Evolutionary conservation across 495 filamentous ascomycete genomes (phyloP).

Genomic region (Hypoxylon perforatum): DNA sequence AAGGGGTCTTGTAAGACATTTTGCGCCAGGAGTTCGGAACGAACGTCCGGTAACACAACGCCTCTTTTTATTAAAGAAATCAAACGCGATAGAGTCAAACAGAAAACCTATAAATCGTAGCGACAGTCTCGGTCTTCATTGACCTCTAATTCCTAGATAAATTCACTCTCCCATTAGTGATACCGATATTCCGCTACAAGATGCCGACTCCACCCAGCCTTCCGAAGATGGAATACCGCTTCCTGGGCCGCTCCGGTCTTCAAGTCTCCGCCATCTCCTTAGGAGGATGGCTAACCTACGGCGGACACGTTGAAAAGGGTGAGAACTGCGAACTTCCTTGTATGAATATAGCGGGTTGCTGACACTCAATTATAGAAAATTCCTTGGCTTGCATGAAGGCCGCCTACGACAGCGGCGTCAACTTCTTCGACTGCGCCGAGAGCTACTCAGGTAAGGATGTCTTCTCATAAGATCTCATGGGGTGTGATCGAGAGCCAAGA

Average conservation of each 20-base stretch:
- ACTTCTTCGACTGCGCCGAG: slow-evolving; percentile 79
- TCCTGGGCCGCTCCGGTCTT: slow-evolving; percentile 78
- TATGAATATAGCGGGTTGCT: neutral
- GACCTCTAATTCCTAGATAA: too few relatives aligned
- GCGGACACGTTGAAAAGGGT: slow-evolving; percentile 79
- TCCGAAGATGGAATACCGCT: slow-evolving; percentile 79
- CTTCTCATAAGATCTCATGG: neutral
- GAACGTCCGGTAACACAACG: too few relatives aligned
- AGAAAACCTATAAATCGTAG: too few relatives aligned
- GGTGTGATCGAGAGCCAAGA: neutral
- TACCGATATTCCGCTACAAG: neutral
- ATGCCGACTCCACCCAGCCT: slow-evolving; percentile 57
- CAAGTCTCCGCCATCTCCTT: slow-evolving; percentile 80
- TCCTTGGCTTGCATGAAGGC: slow-evolving; percentile 77
- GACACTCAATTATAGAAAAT: slow-evolving; percentile 59
- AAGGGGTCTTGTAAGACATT: too few relatives aligned
- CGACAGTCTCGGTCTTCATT: too few relatives aligned
- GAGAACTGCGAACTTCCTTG: slow-evolving; percentile 14
- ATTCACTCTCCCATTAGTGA: too few relatives aligned
- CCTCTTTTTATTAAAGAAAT: too few relatives aligned
- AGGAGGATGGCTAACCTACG: slow-evolving; percentile 82
- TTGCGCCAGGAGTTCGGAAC: too few relatives aligned
- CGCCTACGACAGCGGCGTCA: slow-evolving; percentile 80
- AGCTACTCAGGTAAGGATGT: slow-evolving; percentile 60
- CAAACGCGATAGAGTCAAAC: too few relatives aligned